Percentiles rank a stretch among this genome's conserved stretches.
Evolutionary conservation across 331 rosid species (phyloP).

Genomic region (Malus hybrid): DNA sequence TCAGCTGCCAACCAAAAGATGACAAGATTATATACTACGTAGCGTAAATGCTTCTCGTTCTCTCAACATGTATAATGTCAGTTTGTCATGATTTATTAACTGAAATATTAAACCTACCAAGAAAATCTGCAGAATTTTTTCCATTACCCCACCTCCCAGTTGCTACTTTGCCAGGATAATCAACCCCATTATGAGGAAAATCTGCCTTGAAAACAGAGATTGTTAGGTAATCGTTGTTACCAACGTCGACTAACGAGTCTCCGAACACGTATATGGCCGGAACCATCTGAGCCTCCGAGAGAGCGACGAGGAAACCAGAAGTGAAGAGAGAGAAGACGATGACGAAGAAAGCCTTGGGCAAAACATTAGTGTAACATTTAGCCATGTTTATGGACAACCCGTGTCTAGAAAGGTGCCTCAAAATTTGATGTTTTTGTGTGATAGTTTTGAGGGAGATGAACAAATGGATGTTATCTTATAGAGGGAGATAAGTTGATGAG

Average conservation of each 20-base stretch:
- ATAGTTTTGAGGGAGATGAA: not conserved
- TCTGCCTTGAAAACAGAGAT: conserved; percentile 21
- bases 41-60: not conserved
- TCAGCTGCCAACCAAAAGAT: conserved; percentile 42
- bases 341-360: not conserved
- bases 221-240: conserved; percentile 27
- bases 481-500: not conserved
- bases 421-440: not conserved
- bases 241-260: conserved; percentile 34
- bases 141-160: conserved; percentile 43
- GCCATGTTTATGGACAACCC: not conserved
- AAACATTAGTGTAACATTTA: not conserved
- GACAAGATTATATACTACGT: not conserved
- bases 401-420: not conserved
- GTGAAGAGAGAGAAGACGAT: not conserved
- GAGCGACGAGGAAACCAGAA: not conserved
- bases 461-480: not conserved
- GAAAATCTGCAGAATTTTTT: conserved; percentile 33
- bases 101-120: conserved; percentile 17
- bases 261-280: conserved; percentile 32
- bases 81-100: not conserved
- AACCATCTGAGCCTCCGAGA: conserved; percentile 11
- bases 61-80: not conserved
- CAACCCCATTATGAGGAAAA: conserved; percentile 30
- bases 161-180: conserved; percentile 24